Percentiles rank a stretch among this genome's conserved stretches.
phyloP scores from a whole-genome alignment of 139 green algal species.

The Trebouxia sp. region DNA sequence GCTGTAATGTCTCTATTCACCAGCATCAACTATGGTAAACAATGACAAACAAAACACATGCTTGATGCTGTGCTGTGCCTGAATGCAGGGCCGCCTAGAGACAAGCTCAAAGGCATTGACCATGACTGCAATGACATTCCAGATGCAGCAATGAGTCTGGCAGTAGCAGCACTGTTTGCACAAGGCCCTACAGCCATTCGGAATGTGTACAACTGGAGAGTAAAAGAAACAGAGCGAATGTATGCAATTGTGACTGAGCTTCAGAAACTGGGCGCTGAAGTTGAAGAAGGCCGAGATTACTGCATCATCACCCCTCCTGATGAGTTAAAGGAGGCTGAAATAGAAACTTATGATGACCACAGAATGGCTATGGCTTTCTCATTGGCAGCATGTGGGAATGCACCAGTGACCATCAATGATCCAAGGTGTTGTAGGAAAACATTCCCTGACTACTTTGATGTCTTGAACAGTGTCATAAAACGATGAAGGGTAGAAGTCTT shows the following conservation, averaged over 20 bases:
- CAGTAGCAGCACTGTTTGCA: constrained; percentile 94
- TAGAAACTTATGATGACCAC: constrained; percentile 97
- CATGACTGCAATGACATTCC: constrained; percentile 99
- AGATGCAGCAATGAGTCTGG: constrained; percentile 98
- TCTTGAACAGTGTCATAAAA: constrained; percentile 67
- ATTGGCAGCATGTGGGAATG: constrained; percentile 73
- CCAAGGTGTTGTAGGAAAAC: constrained; percentile 92
- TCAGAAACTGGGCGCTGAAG: constrained; percentile 83
- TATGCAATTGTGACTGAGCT: constrained; percentile 95
- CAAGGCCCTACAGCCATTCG: constrained; percentile 89
- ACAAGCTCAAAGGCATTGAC: constrained; percentile 87
- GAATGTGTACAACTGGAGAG: constrained; percentile 97
- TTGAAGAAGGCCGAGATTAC: constrained; percentile 92
- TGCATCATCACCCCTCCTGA: constrained; percentile 93
- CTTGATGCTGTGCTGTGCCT: background rate
- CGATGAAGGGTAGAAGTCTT: no score
- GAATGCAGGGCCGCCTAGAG: constrained; percentile 50
- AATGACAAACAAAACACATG: no score
- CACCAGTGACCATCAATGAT: constrained; percentile 83
- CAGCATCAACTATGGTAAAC: no score
- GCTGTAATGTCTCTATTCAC: no score
- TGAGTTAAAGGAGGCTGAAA: constrained; percentile 41
- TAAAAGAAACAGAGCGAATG: constrained; percentile 99
- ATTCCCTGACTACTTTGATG: constrained; percentile 92
- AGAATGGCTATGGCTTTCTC: constrained; percentile 96